These are phyloP conservation scores for Decorospora gaudefroyi DNA, from an alignment of 2,329 filamentous ascomycete species.

Conservation along the genomic window DNA sequence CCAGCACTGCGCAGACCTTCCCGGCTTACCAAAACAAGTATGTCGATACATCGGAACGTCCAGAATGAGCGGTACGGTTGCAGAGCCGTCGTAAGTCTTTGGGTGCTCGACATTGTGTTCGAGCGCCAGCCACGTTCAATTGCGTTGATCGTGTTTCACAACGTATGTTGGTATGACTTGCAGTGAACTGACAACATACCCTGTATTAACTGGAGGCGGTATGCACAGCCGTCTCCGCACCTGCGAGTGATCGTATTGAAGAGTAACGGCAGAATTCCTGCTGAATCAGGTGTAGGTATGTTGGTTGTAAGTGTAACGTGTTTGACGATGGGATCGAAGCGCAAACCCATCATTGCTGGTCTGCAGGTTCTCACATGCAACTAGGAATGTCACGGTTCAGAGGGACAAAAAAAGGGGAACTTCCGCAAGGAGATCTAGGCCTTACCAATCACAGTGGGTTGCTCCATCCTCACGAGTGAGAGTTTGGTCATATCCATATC, in stretches of 20 bases:
- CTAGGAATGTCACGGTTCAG: neutral
- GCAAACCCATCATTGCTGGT: conserved; percentile 7
- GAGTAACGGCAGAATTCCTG: neutral
- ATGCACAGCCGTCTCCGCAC: conserved; percentile 1
- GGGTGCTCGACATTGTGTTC: too few species aligned
- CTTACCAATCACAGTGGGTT: too few species aligned
- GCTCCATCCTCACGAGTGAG: too few species aligned
- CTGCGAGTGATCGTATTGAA: conserved; percentile 1
- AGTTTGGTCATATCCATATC: too few species aligned
- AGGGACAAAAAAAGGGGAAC: too few species aligned
- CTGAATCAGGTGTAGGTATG: neutral
- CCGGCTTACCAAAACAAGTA: neutral
- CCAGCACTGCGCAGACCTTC: neutral
- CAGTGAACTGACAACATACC: neutral
- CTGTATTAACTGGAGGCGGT: neutral
- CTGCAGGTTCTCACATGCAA: conserved; percentile 9
- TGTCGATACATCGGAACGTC: neutral
- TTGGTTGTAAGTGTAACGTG: neutral
- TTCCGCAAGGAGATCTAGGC: too few species aligned
- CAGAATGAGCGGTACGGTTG: too few species aligned
- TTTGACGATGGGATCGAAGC: neutral
- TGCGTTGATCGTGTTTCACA: neutral
- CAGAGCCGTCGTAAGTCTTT: too few species aligned
- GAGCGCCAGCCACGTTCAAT: neutral
- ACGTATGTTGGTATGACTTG: conserved; percentile 4